Base-by-base conservation (phyloP, 805 yeast genomes). In the Kregervanrija pseudodelftensis region DNA sequence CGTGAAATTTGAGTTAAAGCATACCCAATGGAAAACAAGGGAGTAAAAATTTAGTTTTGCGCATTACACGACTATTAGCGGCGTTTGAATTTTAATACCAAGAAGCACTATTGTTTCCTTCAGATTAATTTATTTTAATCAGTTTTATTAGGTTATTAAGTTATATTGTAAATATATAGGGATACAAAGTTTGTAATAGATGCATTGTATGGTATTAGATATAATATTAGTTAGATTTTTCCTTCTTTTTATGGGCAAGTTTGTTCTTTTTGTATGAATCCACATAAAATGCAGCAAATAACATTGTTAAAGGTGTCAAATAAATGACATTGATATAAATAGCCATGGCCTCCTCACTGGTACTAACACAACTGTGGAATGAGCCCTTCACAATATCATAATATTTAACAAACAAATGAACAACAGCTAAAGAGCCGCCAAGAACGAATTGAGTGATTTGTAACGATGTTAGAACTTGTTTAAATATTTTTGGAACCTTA, bases 361-460 rank as follows among this genome's bases (percentile, higher is more conserved):
- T 68, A 15, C 69, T 61, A 46, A 82, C 73, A 59, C 89, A 82
- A 49, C 69, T 60, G 39, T 66, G 63, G 55, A 67, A 71, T 12
- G 51, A 52, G 14, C 67, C 70, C 33, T 70, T 66, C 28, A 59
- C 49, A 11, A 72, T 64, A 57, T 82, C 82, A 49, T 72, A 72
- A 58, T 77, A 80, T 59, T 70, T 70, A 44, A 82, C 70, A 56
- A 82, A 82, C 41, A 81, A 61, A 58, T 82, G 88, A 47, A 74
- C 61, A 36, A 79, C 62, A n/a, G 86, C 87, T 48, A 81, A 65
- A 3, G 80, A 70, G 22, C 88, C 89, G 17, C 89, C 89, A 41
- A 78, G 56, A 9, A 82, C 67, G 57, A 82, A 82, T 62, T 82
- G 89, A 36, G 76, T 66, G 54, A 82, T 82, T 61, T 82, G 89